Base-by-base conservation (phyloP, 805 yeast species). In the Candida sakaeoensis region DNA sequence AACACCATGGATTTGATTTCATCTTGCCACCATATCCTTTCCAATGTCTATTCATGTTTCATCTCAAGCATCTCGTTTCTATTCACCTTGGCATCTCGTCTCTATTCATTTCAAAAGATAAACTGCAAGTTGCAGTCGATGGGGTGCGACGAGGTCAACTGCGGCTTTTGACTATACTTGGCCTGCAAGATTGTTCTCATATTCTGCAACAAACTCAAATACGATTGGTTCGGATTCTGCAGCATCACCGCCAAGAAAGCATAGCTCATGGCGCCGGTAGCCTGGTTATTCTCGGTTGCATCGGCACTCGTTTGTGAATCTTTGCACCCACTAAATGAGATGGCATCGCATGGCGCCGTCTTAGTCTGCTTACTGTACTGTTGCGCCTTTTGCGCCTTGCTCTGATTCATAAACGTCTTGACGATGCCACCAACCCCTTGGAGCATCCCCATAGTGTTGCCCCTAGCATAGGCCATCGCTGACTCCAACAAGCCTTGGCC, bases 201-300 rank as follows among this genome's bases (percentile, higher is more conserved):
- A 46, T 79, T 77, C 58, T 85, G 83, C 57, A 87, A 65, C 43
- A 87, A 65, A 3, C 86, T 70, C 40, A 85, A 52, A 53, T 82
- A 87, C 15, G 82, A 71, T 61, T 85, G 93, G 49, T 74, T 71
- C 6, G 85, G 81, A 52, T 79, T 76, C 36, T 70, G 64, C 18
- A 63, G 51, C 67, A 86, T 61, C 7, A 84, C 90, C 44, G 71
- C 68, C 33, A 85, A 69, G 52, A 87, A 85, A 1, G 95, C 82
- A 63, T 78, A 84, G 17, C 89, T 81, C 85, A 86, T 82, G 3
- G 95, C 95, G 42, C 95, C 95, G 0, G 93, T 84, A 30, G 80
- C 75, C 9, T 60, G 63, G 19, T 90, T 89, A 27, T 77, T 79
- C 54, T 82, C 87, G 15, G 65, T 68, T 0, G 95, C 84, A 59